Percentiles rank a stretch among this genome's conserved stretches.
These are phyloP conservation scores for Hypoxylon sp. DNA, from an alignment of 2,329 filamentous ascomycete genomes.

Conservation along the genomic window DNA sequence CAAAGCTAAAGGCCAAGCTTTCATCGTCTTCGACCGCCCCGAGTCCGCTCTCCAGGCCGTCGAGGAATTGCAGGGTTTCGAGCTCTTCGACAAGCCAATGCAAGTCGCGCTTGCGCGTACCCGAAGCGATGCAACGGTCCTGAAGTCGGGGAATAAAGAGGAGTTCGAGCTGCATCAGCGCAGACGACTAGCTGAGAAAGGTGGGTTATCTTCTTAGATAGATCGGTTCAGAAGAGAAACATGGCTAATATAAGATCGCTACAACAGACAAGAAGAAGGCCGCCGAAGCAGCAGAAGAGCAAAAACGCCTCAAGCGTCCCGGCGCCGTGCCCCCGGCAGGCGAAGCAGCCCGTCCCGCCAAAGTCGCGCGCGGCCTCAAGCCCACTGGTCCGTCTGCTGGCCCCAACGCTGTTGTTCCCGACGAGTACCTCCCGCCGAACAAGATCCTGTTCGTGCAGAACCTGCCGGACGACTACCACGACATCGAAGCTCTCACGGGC, in stretches of 20 bases:
- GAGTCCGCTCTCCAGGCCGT: constrained; percentile 86
- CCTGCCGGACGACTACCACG: constrained; percentile 87
- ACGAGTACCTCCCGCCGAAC: constrained; percentile 98
- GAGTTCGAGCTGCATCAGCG: constrained; percentile 91
- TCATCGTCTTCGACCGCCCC: constrained; percentile 89
- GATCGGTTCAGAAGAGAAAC: neutral
- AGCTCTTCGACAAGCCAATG: constrained; percentile 93
- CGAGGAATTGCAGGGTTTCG: constrained; percentile 92
- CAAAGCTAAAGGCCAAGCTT: constrained; percentile 94
- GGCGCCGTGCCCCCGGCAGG: constrained; percentile 60
- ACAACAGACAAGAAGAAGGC: constrained; percentile 81
- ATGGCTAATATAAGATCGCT: neutral
- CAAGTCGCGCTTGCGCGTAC: constrained; percentile 85
- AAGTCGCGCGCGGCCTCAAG: constrained; percentile 82
- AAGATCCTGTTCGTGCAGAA: constrained; percentile 97
- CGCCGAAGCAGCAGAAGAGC: constrained; percentile 81
- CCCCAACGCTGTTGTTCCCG: constrained; percentile 83
- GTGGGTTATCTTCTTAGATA: constrained; percentile 63
- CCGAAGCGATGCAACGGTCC: constrained; percentile 88
- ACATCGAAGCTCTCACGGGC: constrained; percentile 81
- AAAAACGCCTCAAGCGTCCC: constrained; percentile 80
- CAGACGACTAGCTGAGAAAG: constrained; percentile 88
- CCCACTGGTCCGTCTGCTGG: constrained; percentile 71
- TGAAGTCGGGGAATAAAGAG: constrained; percentile 79
- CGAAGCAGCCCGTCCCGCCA: constrained; percentile 72